Percentiles rank a stretch among this genome's conserved stretches.
Conservation (phyloP, 768 basidiomycete genomes). For the Roridomyces roridus region DNA sequence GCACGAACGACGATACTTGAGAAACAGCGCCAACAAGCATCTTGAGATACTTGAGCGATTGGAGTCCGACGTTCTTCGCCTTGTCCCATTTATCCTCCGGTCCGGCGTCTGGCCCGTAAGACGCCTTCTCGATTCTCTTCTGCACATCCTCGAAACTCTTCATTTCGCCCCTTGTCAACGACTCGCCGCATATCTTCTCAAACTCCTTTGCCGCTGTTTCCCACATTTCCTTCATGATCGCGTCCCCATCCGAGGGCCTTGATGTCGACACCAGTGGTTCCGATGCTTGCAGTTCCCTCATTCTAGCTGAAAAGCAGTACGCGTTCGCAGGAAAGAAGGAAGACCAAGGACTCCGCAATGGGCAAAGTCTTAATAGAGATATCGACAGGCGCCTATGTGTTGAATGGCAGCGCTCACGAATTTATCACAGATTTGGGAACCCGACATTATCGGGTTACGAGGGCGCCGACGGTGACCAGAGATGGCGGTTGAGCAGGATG, state of each 20-base stretch:
- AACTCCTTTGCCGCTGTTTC: neutral
- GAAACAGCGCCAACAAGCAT: conserved; percentile 5
- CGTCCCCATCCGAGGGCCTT: neutral
- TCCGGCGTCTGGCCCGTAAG: neutral
- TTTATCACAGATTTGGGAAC: neutral
- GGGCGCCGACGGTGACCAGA: no score
- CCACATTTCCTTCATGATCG: neutral
- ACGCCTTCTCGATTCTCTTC: neutral
- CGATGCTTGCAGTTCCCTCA: neutral
- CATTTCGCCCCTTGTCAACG: neutral
- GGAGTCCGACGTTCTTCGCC: neutral
- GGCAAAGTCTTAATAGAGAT: no score
- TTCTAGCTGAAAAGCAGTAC: neutral
- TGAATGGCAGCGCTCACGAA: no score
- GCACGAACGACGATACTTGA: neutral
- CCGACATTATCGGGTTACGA: no score
- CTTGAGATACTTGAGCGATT: conserved; percentile 6
- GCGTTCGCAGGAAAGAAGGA: no score
- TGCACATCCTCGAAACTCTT: conserved; percentile 2
- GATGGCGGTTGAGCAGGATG: no score
- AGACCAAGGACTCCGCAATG: no score
- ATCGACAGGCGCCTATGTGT: no score
- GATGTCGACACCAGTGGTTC: neutral
- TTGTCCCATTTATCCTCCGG: neutral
- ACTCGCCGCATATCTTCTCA: conserved; percentile 3